Conservation (phyloP, 805 yeast species). For the Candida takata region DNA sequence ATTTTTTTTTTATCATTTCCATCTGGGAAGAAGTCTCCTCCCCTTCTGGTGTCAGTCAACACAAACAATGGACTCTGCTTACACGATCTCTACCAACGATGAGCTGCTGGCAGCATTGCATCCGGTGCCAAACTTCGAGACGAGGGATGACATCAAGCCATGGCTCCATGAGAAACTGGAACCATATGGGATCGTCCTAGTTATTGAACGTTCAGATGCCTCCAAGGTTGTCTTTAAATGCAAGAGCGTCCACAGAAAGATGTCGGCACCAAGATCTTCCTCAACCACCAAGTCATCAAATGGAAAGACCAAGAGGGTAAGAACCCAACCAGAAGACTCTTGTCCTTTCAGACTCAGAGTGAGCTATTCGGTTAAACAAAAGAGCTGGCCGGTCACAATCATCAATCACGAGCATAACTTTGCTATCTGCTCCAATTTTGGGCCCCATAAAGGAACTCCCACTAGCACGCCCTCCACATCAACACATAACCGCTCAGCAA, state of each 20-base stretch:
- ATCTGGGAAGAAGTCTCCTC: background rate
- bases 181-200: constrained; percentile 19
- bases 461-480: constrained; percentile 7
- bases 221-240: constrained; percentile 28
- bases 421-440: constrained; percentile 21
- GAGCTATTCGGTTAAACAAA: constrained; percentile 22
- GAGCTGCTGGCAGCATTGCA: constrained; percentile 20
- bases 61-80: background rate
- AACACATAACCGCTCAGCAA: constrained; percentile 5
- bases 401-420: constrained; percentile 21
- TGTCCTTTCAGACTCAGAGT: constrained; percentile 26
- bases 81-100: constrained; percentile 17
- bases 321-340: constrained; percentile 20
- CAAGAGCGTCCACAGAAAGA: constrained; percentile 23
- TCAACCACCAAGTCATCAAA: constrained; percentile 4
- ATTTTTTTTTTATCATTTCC: constrained; percentile 10
- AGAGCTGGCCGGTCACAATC: constrained; percentile 20
- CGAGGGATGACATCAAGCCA: constrained; percentile 23
- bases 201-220: constrained; percentile 27
- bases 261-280: constrained; percentile 12
- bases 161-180: constrained; percentile 20
- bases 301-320: constrained; percentile 15
- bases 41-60: background rate
- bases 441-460: constrained; percentile 7
- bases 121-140: constrained; percentile 21